phyloP scores from a whole-genome alignment of 139 green algal genomes.

The Eudorina sp. region DNA sequence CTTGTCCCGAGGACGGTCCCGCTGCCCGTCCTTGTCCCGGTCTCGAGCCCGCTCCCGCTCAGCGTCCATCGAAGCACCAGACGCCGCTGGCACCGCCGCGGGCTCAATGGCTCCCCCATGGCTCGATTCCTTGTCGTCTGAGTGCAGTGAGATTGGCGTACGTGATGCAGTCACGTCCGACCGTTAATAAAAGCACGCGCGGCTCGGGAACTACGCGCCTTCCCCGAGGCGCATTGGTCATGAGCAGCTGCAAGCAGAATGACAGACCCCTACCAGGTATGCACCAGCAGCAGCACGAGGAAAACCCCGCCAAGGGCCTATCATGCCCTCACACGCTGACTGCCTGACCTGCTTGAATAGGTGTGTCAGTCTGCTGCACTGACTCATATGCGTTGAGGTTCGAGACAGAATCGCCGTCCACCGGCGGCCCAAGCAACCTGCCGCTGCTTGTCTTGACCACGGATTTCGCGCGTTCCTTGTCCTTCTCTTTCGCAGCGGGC shows the following conservation, averaged over 20 bases:
- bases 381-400: neutral
- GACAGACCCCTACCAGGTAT: too few species aligned
- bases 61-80: neutral
- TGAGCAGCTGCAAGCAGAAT: too few species aligned
- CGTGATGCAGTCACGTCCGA: too few species aligned
- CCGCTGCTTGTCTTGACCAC: slow-evolving; percentile 32
- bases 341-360: neutral
- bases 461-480: neutral
- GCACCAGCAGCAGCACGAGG: too few species aligned
- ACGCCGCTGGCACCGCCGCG: neutral
- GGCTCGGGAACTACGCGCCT: too few species aligned
- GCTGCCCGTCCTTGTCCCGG: neutral
- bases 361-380: neutral
- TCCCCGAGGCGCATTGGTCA: too few species aligned
- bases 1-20: too few species aligned
- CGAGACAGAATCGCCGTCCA: neutral
- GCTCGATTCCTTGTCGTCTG: neutral
- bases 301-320: too few species aligned
- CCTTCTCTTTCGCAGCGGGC: slow-evolving; percentile 49
- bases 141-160: too few species aligned
- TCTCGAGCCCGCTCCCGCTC: neutral
- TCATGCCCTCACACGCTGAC: neutral
- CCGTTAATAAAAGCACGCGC: too few species aligned
- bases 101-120: neutral
- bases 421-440: neutral